Evolutionary conservation across 345 rosid genomes (phyloP).

Genomic region (Carallia pectinifolia): DNA sequence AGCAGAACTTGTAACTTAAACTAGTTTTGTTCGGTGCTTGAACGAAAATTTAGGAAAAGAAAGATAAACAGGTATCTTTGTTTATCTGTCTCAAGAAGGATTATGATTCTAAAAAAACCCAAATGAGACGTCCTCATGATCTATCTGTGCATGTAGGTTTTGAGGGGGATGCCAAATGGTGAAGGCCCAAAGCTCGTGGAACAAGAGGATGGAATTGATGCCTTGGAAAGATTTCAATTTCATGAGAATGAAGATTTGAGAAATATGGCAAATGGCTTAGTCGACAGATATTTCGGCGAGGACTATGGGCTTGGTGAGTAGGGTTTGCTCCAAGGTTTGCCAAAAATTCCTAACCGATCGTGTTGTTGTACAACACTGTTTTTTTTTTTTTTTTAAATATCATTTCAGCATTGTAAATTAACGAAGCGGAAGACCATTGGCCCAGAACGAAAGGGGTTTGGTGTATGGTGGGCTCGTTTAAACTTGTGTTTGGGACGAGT

Average conservation of each 20-base stretch:
- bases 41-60: too few species aligned
- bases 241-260: slow-evolving; percentile 92
- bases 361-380: background rate
- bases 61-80: too few species aligned
- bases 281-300: slow-evolving; percentile 88
- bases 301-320: slow-evolving; percentile 70
- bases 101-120: background rate
- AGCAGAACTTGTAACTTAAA: too few species aligned
- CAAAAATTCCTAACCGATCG: background rate
- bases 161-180: slow-evolving; percentile 88
- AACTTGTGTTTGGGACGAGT: background rate
- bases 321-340: background rate
- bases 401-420: background rate
- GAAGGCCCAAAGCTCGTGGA: slow-evolving; percentile 91
- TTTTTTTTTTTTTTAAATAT: background rate
- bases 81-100: too few species aligned
- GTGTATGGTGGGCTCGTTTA: background rate
- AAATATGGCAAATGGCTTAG: slow-evolving; percentile 88
- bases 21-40: too few species aligned
- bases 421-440: background rate
- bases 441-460: background rate
- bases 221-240: slow-evolving; percentile 94
- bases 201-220: slow-evolving; percentile 91
- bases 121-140: background rate
- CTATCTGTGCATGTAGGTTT: slow-evolving; percentile 42